Percentiles rank a stretch among this genome's conserved stretches.
Evolutionary conservation across 2,329 filamentous ascomycete species (phyloP).

Genomic region (Dothidotthia symphoricarpi): DNA sequence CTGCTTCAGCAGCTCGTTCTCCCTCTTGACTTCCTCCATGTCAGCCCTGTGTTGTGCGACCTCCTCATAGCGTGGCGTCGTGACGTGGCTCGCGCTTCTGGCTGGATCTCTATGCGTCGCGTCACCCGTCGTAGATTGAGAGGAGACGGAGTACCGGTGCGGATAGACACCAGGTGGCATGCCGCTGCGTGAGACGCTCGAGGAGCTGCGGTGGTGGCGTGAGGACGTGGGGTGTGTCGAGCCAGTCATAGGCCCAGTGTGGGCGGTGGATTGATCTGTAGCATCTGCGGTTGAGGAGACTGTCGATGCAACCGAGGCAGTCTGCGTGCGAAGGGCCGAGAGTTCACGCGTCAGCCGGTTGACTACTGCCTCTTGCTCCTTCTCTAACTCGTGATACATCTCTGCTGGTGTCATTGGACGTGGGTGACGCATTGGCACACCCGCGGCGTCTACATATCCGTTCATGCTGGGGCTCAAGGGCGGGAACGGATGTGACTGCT

Average conservation of each 20-base stretch:
- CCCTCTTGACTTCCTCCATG: slow-evolving; percentile 50
- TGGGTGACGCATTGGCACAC: slow-evolving; percentile 75
- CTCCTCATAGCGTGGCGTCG: slow-evolving; percentile 44
- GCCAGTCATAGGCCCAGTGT: slow-evolving; percentile 45
- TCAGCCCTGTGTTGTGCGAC: slow-evolving; percentile 46
- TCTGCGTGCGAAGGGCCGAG: slow-evolving; percentile 71
- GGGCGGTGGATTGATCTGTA: slow-evolving; percentile 49
- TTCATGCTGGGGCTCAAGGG: slow-evolving; percentile 37
- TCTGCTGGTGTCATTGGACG: slow-evolving; percentile 85
- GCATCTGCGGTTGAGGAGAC: slow-evolving; percentile 53
- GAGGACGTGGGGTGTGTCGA: slow-evolving; percentile 54
- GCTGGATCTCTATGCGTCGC: slow-evolving; percentile 19
- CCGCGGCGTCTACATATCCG: slow-evolving; percentile 44
- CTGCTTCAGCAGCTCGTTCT: slow-evolving; percentile 50
- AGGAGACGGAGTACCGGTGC: slow-evolving; percentile 36
- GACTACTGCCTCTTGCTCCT: slow-evolving; percentile 92
- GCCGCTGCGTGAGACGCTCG: slow-evolving; percentile 48
- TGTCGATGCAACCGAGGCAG: slow-evolving; percentile 62
- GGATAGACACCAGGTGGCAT: slow-evolving; percentile 24
- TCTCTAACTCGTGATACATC: slow-evolving; percentile 84
- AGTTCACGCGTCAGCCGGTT: slow-evolving; percentile 92
- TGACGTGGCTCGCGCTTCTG: slow-evolving; percentile 37
- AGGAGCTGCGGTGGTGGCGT: slow-evolving; percentile 57
- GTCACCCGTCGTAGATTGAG: slow-evolving; percentile 28
- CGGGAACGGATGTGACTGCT: slow-evolving; percentile 36